Conservation (phyloP, 2,329 filamentous ascomycete genomes). For the Nothophaeocryptopus gaeumannii region DNA sequence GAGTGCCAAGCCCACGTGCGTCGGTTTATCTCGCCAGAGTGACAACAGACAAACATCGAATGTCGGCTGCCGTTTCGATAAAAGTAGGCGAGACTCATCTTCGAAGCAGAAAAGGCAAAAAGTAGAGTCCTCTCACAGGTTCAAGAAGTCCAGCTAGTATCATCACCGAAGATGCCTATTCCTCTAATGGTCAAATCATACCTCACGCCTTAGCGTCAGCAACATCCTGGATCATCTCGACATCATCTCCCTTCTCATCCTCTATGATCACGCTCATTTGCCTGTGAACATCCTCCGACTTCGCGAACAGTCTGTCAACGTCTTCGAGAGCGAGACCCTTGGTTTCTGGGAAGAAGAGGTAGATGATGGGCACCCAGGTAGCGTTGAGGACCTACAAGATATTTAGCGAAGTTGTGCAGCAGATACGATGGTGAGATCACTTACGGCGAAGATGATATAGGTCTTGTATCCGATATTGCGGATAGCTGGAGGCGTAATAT, state of each 20-base stretch:
- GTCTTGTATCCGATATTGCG: conserved; percentile 54
- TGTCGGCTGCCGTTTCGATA: no score
- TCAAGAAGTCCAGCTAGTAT: no score
- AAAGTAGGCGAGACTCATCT: no score
- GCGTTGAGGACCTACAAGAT: conserved; percentile 21
- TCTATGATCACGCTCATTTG: conserved; percentile 20
- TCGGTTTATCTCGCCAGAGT: no score
- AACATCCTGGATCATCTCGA: conserved; percentile 17
- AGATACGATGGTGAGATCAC: background rate
- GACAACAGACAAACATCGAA: no score
- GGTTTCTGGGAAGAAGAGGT: conserved; percentile 62
- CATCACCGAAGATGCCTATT: no score
- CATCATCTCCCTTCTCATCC: conserved; percentile 8
- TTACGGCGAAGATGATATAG: conserved; percentile 46
- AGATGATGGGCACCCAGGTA: conserved; percentile 50
- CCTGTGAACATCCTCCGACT: conserved; percentile 20
- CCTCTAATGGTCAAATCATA: no score
- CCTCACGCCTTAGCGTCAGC: background rate
- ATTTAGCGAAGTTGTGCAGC: conserved; percentile 1
- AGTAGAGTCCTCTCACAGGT: no score
- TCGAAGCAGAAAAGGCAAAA: no score
- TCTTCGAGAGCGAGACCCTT: conserved; percentile 59
- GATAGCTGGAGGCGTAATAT: conserved; percentile 63
- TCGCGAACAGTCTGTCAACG: conserved; percentile 64
- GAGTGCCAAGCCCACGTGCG: no score